Evolutionary conservation across 805 yeast genomes (phyloP), one percentile per base, ranked within the genome.

Genomic region (Saccharomyces kudriavzevii): DNA sequence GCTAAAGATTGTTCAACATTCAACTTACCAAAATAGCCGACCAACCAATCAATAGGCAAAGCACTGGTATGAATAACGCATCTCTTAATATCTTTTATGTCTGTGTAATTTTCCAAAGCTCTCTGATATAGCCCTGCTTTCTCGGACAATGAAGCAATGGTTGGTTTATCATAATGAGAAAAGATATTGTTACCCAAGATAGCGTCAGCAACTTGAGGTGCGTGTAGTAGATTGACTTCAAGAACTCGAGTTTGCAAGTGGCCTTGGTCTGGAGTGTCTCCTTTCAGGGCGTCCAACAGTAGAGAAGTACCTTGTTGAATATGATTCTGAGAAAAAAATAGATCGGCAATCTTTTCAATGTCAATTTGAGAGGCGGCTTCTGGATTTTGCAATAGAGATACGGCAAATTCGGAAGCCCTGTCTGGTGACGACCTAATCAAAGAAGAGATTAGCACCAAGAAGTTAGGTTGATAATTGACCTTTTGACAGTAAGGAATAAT

Each of bases 201-300:
- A 22, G 99, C 99, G 73, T 94, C 99, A 46, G 99, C 99, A 54
- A 94, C 99, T 78, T 94, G 99, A 50, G 99, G 99, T 17, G 99
- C 99, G 70, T 91, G 95, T 68, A 89, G 71, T 69, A 94, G 77
- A 71, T 94, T 94, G 61, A 89, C 89, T 73, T 94, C 99, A 61
- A 94, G 80, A 50, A 94, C 82, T 66, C 96, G 83, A 8, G 99
- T 94, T 77, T 94, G 99, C 67, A 94, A 77, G 66, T 90, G 96
- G 17, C 97, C 97, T 68, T 94, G 96, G 58, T 91, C 86, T 45
- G 98, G 97, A 40, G 85, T 79, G 73, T 94, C 96, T 58, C 85
- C 87, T 76, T 94, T 94, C 69, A 94, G 79, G 9, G 97, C 98
- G 71, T 94, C 99, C 62, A 94, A 78, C 65, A 94, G 76, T 76